Evolutionary conservation across 768 basidiomycete genomes (phyloP).

Genomic region (Naganishia onofrii): DNA sequence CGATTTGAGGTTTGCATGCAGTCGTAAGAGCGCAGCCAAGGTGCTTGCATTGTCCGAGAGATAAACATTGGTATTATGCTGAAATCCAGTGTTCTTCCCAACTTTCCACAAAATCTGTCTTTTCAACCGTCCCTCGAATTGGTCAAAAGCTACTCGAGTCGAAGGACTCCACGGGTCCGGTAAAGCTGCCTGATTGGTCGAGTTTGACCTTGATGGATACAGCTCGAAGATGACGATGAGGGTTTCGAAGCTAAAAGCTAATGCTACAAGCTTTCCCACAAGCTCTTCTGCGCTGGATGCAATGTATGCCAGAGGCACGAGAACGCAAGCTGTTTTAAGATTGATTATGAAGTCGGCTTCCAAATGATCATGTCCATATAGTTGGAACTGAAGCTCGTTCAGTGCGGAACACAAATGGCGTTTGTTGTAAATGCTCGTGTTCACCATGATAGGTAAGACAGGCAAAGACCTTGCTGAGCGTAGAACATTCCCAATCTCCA

Average conservation of each 20-base stretch:
- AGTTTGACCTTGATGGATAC: background rate
- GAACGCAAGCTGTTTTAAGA: constrained; percentile 2
- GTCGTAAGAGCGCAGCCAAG: background rate
- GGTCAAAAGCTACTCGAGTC: background rate
- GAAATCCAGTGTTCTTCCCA: background rate
- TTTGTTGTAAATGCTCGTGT: constrained; percentile 1
- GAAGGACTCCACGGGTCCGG: constrained; percentile 12
- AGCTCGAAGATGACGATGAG: constrained; percentile 9
- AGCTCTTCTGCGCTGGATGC: background rate
- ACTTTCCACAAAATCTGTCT: constrained; percentile 1
- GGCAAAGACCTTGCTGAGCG: background rate
- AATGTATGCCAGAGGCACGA: background rate
- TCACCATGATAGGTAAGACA: background rate
- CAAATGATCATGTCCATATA: constrained; percentile 9
- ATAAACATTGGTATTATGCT: background rate
- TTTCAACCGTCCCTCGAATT: constrained; percentile 11
- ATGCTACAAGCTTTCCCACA: background rate
- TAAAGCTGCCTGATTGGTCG: background rate
- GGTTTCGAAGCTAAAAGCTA: background rate
- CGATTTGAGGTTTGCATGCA: background rate
- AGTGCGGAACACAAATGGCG: constrained; percentile 1
- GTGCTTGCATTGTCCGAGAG: background rate
- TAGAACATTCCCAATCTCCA: background rate
- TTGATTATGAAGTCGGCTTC: constrained; percentile 16
- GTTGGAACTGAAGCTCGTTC: background rate